Percentiles rank a stretch among this genome's conserved stretches.
phyloP scores from a whole-genome alignment of 2,329 filamentous ascomycete genomes.

The Phaeosphaeriaceae sp. region DNA sequence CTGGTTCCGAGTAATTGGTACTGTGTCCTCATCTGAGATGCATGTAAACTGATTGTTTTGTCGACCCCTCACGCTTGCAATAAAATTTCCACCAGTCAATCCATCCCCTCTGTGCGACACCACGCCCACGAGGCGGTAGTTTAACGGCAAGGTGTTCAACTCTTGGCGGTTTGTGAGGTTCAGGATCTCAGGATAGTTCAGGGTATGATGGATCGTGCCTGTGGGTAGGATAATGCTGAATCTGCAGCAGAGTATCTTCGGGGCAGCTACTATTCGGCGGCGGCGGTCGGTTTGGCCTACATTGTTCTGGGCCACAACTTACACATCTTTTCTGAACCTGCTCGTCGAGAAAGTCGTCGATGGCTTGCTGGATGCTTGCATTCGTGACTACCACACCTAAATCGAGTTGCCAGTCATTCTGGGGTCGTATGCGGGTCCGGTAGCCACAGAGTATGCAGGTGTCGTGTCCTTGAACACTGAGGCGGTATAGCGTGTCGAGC shows the following conservation, averaged over 20 bases:
- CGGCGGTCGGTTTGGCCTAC: no score
- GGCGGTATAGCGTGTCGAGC: no score
- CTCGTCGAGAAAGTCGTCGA: no score
- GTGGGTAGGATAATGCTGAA: background rate
- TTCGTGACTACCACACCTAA: no score
- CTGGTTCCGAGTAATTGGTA: background rate
- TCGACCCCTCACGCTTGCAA: background rate
- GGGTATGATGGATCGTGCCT: background rate
- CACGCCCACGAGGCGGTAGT: background rate
- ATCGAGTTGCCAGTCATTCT: no score
- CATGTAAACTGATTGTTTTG: background rate
- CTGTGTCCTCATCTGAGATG: background rate
- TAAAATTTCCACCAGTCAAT: background rate
- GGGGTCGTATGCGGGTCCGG: no score
- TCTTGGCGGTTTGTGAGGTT: background rate
- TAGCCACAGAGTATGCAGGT: background rate
- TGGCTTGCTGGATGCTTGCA: no score
- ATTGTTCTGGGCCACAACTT: no score
- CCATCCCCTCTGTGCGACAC: background rate
- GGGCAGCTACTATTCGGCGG: no score
- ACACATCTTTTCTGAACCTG: no score
- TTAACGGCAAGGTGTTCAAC: background rate
- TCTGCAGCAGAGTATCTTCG: background rate
- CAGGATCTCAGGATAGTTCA: background rate
- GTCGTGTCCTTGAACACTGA: background rate